Evolutionary conservation across 2,329 filamentous ascomycete genomes (phyloP), one percentile per base, ranked within the genome.

Genomic region (Penicillium concentricum): DNA sequence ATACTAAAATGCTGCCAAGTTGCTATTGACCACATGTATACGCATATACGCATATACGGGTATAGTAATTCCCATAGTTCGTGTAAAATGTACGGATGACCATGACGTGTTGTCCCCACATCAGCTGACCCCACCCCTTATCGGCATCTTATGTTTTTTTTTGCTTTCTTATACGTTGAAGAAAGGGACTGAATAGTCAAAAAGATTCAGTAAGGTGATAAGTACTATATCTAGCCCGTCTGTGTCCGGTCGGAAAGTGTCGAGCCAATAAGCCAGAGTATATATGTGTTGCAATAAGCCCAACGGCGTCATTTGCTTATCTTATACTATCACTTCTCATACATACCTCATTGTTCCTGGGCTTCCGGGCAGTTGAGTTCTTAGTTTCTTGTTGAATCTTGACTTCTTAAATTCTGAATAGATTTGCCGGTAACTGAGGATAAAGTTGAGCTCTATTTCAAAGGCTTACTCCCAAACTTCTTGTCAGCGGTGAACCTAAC

Each of bases 401-500:
- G 22, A 24, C 24, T 8, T 9, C 24, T 28, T 38, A 4, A 10
- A 22, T 22, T n/a, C 22, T 15, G 16, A 51, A 10, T 18, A 45
- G 20, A 26, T 15, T 43, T 34, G 9, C 8, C 18, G 9, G 12
- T 43, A 32, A 30, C 28, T 22, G 18, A 50, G n/a, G 24, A 4
- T 18, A 3, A 24, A 51, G 37, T 34, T 43, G 28, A 43, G 12
- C 32, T 20, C 28, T 6, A 28, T 32, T 35, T 34, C 20, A 51
- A 26, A 24, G 18, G 32, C 4, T 24, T 24, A 18, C 6, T 15
- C 45, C 13, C 28, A 9, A 32, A 51, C 48, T 28, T 26, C 28
- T 42, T 43, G 52, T 41, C 52, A 55, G 52, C 45, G 52, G 52
- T 55, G 52, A 55, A 55, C 61, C 60, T 60, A 58, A 64, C 57